A percentile compares a stretch with the other conserved stretches of the same genome.
Evolutionary conservation across 2,329 filamentous ascomycete species (phyloP).

Genomic region (Fusarium proliferatum): DNA sequence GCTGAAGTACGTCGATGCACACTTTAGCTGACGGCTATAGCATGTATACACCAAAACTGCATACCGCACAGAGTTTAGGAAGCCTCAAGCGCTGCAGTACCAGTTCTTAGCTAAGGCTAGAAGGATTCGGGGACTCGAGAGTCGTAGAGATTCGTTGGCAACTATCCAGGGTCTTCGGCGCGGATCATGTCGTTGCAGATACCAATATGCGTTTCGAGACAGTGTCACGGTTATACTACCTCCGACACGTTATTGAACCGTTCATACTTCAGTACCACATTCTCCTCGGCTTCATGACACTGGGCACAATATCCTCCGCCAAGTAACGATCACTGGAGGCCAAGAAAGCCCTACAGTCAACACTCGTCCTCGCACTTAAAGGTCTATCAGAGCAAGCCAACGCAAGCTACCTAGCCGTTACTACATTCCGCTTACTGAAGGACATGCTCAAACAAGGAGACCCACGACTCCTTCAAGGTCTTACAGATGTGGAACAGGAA

Average conservation of each 20-base stretch:
- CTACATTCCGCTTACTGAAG: background rate
- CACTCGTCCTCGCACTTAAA: background rate
- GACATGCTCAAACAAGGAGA: background rate
- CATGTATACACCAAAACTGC: background rate
- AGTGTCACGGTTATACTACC: background rate
- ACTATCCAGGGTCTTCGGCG: background rate
- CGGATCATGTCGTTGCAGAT: background rate
- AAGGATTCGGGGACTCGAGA: background rate
- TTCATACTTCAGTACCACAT: accelerated
- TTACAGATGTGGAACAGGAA: background rate
- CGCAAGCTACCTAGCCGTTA: background rate
- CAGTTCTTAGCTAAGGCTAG: background rate
- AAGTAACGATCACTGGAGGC: background rate
- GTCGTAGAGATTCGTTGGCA: background rate
- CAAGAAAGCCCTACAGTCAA: background rate
- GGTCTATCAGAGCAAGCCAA: background rate
- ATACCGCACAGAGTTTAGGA: background rate
- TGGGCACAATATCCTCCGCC: background rate
- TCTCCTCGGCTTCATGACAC: background rate
- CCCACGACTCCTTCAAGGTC: background rate
- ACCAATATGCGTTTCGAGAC: background rate
- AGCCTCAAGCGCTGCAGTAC: background rate
- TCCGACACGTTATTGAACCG: background rate
- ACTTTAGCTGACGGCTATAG: background rate
- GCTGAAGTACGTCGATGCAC: background rate